These are phyloP conservation scores for Trametes cingulata DNA, from an alignment of 768 basidiomycete species.

Conservation along the genomic window DNA sequence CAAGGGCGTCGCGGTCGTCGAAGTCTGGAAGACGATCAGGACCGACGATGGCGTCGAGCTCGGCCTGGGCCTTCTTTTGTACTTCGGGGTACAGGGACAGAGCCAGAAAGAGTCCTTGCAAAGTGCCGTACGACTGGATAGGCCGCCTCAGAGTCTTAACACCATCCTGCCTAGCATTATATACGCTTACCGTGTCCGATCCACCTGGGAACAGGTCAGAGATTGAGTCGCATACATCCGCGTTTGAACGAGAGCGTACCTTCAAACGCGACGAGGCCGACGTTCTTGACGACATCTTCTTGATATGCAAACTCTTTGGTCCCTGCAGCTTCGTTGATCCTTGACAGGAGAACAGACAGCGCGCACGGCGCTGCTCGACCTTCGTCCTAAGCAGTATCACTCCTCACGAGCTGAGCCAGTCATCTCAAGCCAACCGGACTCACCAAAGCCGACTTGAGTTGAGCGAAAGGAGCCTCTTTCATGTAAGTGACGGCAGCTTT, in stretches of 20 bases:
- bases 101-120: constrained; percentile 12
- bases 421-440: not conserved
- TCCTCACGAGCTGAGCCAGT: not conserved
- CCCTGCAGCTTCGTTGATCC: not conserved
- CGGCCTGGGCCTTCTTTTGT: constrained; percentile 52
- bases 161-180: too few relatives aligned
- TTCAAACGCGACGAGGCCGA: not conserved
- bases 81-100: constrained; percentile 12
- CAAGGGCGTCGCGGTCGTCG: constrained; percentile 38
- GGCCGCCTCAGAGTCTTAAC: not conserved
- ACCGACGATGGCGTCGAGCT: constrained; percentile 61
- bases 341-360: not conserved
- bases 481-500: not conserved
- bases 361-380: not conserved
- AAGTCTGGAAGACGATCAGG: constrained; percentile 54
- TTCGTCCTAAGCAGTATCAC: not conserved
- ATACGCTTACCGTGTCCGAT: not conserved
- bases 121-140: constrained; percentile 23
- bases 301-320: not conserved
- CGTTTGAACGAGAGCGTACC: not conserved
- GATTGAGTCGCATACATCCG: too few relatives aligned
- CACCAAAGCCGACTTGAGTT: constrained; percentile 17
- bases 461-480: constrained; percentile 13
- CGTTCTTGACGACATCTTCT: constrained; percentile 23
- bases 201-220: not conserved